Conservation (phyloP, 495 filamentous ascomycete genomes). For the Penicillium canescens region DNA sequence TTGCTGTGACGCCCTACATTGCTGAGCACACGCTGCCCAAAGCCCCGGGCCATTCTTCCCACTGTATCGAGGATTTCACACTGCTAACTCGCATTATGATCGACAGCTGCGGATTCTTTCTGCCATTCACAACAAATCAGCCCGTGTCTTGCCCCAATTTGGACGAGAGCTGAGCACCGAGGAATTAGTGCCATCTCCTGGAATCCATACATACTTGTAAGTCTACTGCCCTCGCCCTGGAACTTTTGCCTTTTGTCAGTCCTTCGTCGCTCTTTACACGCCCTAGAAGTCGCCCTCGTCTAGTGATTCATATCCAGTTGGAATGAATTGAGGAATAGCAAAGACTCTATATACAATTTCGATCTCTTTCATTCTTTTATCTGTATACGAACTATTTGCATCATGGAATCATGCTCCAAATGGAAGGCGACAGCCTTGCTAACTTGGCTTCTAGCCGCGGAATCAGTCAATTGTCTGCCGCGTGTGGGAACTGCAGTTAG, state of each 20-base stretch:
- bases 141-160: constrained; percentile 13
- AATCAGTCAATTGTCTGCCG: constrained; percentile 27
- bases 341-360: constrained; percentile 4
- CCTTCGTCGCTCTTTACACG: constrained; percentile 3
- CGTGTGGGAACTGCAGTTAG: constrained; percentile 11
- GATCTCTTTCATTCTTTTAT: neutral
- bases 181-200: constrained; percentile 1
- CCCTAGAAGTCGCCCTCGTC: constrained; percentile 8
- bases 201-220: constrained; percentile 26
- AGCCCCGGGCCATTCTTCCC: neutral
- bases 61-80: neutral
- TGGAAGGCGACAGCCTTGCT: constrained; percentile 32
- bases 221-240: constrained; percentile 2
- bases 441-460: constrained; percentile 38
- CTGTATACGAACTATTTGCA: constrained; percentile 1
- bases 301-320: constrained; percentile 9
- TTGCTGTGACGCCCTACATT: constrained; percentile 20
- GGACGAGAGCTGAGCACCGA: neutral
- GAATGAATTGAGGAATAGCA: constrained; percentile 10
- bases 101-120: constrained; percentile 20
- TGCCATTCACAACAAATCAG: constrained; percentile 19
- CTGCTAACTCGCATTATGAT: constrained; percentile 16
- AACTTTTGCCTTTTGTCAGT: neutral
- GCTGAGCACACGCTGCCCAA: constrained; percentile 9
- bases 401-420: constrained; percentile 17